Conservation (phyloP, 106 monocot species). For the Gastrodia elata region DNA sequence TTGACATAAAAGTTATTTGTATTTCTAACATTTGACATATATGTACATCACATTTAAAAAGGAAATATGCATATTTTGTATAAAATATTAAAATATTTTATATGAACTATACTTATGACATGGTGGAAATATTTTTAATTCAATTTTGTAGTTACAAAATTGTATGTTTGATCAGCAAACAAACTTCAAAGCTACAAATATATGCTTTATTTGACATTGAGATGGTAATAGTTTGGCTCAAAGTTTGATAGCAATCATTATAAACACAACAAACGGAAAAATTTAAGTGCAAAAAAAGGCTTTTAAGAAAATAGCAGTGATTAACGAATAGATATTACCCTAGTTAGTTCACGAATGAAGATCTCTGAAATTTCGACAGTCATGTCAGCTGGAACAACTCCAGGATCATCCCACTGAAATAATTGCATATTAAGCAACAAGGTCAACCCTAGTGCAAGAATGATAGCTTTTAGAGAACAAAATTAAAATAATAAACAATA, state of each 20-base stretch:
- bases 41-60: too few species aligned
- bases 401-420: slow-evolving; percentile 74
- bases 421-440: slow-evolving; percentile 3
- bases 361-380: slow-evolving; percentile 70
- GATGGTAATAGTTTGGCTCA: too few species aligned
- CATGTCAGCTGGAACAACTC: slow-evolving; percentile 69
- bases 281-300: not conserved
- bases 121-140: too few species aligned
- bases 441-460: not conserved
- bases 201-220: too few species aligned
- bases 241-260: not conserved
- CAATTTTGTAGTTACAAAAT: too few species aligned
- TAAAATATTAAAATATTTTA: too few species aligned
- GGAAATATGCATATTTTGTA: too few species aligned
- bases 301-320: not conserved
- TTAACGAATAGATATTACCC: slow-evolving; percentile 32
- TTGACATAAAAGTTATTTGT: too few species aligned
- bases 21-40: too few species aligned
- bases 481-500: slow-evolving; percentile 18
- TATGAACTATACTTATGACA: too few species aligned
- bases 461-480: slow-evolving; percentile 1
- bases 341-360: slow-evolving; percentile 71
- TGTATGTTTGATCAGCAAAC: too few species aligned
- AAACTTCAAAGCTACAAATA: too few species aligned
- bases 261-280: not conserved